These are phyloP conservation scores for Boeremia lycopersici DNA, from an alignment of 2,329 filamentous ascomycete species.

Conservation along the genomic window DNA sequence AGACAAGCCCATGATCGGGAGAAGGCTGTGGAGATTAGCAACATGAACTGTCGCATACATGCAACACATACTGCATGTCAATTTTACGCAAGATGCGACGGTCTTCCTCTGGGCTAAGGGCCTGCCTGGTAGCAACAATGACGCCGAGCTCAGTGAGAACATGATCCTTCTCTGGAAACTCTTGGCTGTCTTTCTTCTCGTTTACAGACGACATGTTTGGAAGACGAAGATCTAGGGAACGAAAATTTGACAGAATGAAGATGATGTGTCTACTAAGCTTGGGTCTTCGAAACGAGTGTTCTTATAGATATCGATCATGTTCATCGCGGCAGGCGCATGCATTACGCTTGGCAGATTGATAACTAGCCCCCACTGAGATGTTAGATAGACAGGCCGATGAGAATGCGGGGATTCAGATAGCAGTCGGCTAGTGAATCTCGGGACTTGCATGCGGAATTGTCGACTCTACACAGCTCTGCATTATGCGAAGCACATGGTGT, in stretches of 20 bases:
- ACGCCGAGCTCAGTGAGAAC: neutral
- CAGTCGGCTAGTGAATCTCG: neutral
- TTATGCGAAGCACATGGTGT: neutral
- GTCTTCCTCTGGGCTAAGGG: constrained; percentile 8
- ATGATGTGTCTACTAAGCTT: neutral
- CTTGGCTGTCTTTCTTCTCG: constrained; percentile 1
- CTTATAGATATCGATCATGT: constrained; percentile 7
- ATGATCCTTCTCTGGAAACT: constrained; percentile 7
- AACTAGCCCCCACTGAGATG: neutral
- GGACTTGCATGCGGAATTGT: neutral
- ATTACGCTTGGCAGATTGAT: neutral
- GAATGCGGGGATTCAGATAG: constrained; percentile 4
- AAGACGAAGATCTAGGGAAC: neutral
- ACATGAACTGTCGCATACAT: neutral
- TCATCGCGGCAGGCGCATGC: neutral
- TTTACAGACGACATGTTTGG: neutral
- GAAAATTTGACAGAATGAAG: neutral
- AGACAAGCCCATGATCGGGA: constrained; percentile 24
- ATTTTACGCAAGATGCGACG: constrained; percentile 12
- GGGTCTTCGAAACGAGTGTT: neutral
- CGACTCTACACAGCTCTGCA: neutral
- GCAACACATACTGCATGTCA: neutral
- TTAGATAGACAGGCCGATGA: neutral
- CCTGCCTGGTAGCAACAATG: neutral
- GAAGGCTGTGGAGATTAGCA: constrained; percentile 1